Conservation (phyloP, 2,329 filamentous ascomycete species). For the Claviceps arundinis region DNA sequence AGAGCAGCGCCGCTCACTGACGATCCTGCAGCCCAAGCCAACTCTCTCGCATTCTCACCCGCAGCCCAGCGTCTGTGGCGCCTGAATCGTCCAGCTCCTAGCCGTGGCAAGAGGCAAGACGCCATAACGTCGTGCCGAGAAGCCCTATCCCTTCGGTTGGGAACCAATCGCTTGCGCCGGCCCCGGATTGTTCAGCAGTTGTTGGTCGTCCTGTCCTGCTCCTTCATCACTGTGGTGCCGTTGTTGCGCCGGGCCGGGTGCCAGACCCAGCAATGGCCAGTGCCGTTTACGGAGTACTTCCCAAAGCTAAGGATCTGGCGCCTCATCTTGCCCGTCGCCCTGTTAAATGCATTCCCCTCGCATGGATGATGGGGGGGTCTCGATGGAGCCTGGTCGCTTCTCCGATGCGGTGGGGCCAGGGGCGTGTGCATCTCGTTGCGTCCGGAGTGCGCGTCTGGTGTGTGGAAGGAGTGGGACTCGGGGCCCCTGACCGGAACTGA, state of each 20-base stretch:
- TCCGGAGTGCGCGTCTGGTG: neutral
- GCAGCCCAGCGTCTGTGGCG: neutral
- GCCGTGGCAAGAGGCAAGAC: neutral
- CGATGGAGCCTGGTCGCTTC: neutral
- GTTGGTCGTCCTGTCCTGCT: neutral
- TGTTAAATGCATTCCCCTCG: slow-evolving; percentile 2
- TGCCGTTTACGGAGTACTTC: neutral
- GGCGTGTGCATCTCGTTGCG: neutral
- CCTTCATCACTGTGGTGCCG: slow-evolving; percentile 1
- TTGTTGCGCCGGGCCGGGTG: neutral
- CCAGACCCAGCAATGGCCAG: neutral
- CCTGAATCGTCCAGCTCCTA: neutral
- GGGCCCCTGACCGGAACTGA: neutral
- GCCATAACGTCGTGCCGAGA: neutral
- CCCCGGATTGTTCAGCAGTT: neutral
- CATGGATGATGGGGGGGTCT: neutral
- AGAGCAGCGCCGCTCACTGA: slow-evolving; percentile 1
- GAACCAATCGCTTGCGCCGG: neutral
- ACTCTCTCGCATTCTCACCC: neutral
- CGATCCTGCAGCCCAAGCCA: neutral
- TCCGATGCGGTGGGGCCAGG: slow-evolving; percentile 4
- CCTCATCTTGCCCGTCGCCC: neutral
- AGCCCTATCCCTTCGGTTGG: neutral
- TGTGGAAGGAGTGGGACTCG: neutral
- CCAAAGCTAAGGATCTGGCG: neutral